Base-by-base conservation (phyloP, 768 basidiomycete species). In the Gelatoporia subvermispora region DNA sequence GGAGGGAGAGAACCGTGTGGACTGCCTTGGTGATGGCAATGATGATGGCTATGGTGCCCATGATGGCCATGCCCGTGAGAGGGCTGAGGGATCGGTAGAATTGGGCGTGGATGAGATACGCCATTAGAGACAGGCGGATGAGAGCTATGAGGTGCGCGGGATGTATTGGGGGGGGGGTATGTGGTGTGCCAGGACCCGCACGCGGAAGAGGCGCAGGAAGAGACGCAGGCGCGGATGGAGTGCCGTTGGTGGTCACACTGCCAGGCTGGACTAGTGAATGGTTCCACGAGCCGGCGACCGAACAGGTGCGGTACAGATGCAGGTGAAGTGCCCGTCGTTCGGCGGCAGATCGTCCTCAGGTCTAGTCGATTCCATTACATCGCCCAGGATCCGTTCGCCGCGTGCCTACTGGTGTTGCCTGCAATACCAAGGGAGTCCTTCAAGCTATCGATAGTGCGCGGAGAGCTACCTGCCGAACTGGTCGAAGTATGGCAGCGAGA, bases 261-360 rank as follows among this genome's bases (percentile, higher is more conserved):
- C 79, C 78, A 48, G 73, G 71, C 44, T 74, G 72, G 1, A 78
- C 81, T 23, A 17, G 71, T 70, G 58, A 79, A 82, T 72, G 18
- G 73, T 69, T 10, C 88, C 88, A 4, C 79, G 80, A 3, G 82
- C 81, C n/a, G 88, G 88, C 7, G 88, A 88, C 20, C 81, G 81
- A 37, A 93, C 89, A 8, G 90, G 79, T 10, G 67, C 64, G 34
- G 74, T 82, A 63, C 90, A 93, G 50, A 92, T 92, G 62, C 90
- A 92, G 1, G 89, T 91, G 60, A 86, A 81, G 65, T 81, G 90
- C 67, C 90, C 87, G 61, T 91, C 87, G 4, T 69, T 73, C 0
- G 88, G 88, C 2, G 89, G 88, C 4, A 78, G 67, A 56, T 93
- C 89, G 42, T 92, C 90, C 44, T 88, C 85, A 3, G 83, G 79